phyloP scores from a whole-genome alignment of 208 protist species.

The Phytomonas francai region DNA sequence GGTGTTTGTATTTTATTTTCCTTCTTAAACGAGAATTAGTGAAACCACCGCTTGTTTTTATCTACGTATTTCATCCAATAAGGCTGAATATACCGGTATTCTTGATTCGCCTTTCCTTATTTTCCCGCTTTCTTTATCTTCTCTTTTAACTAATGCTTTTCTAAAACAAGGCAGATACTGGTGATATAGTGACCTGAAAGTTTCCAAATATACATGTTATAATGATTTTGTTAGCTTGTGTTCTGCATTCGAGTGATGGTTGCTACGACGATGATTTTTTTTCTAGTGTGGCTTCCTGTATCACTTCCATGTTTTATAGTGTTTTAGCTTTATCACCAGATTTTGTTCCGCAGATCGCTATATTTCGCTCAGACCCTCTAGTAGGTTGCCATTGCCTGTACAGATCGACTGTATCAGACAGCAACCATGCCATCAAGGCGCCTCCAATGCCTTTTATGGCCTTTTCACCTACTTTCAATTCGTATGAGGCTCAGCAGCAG shows the following conservation, averaged over 20 bases:
- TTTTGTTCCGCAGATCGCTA: slow-evolving; percentile 50
- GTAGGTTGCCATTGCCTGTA: slow-evolving; percentile 54
- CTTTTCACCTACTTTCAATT: not conserved
- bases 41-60: not conserved
- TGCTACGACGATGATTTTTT: slow-evolving; percentile 36
- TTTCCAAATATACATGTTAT: not conserved
- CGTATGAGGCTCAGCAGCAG: not conserved
- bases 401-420: slow-evolving; percentile 35
- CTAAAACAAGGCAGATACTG: not conserved
- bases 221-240: slow-evolving; percentile 21
- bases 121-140: not conserved
- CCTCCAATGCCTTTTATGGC: not conserved
- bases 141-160: slow-evolving; percentile 3
- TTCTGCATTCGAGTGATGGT: slow-evolving; percentile 52
- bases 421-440: slow-evolving; percentile 30
- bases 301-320: slow-evolving; percentile 42
- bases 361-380: slow-evolving; percentile 53
- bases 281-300: slow-evolving; percentile 32
- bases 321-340: slow-evolving; percentile 30
- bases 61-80: not conserved
- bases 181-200: not conserved
- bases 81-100: slow-evolving; percentile 4
- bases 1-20: slow-evolving; percentile 1
- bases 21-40: slow-evolving; percentile 1
- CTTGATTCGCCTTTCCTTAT: not conserved